A percentile compares a stretch with the other conserved stretches of the same genome.
phyloP scores from a whole-genome alignment of 441 rosid genomes.

The Arabidopsis lyrata region DNA sequence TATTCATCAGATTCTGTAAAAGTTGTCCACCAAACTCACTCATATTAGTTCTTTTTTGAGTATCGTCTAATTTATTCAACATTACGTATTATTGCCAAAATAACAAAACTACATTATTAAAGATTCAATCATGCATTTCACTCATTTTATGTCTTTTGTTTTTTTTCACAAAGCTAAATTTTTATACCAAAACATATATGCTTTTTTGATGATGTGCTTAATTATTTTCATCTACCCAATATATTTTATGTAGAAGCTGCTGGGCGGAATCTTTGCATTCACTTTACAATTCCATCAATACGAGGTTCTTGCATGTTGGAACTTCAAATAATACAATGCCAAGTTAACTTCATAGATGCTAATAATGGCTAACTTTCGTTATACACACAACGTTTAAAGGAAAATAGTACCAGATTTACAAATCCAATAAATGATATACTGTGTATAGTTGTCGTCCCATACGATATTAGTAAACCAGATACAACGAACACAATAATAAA shows the following conservation, averaged over 20 bases:
- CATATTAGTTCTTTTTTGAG: background rate
- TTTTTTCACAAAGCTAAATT: background rate
- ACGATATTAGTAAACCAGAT: background rate
- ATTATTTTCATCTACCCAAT: background rate
- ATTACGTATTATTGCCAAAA: background rate
- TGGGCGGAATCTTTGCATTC: slow-evolving; percentile 4
- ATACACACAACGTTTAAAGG: background rate
- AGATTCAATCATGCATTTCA: slow-evolving; percentile 44
- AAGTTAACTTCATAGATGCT: background rate
- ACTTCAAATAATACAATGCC: background rate
- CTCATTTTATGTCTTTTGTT: slow-evolving; percentile 35
- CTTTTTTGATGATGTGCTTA: background rate
- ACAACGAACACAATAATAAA: background rate
- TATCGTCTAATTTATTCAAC: background rate
- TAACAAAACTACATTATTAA: slow-evolving; percentile 27
- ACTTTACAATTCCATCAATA: background rate
- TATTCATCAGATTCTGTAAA: slow-evolving; percentile 22
- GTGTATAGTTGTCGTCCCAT: background rate
- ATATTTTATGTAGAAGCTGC: background rate
- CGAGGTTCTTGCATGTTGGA: slow-evolving; percentile 29
- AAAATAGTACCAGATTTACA: background rate
- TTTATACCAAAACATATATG: background rate
- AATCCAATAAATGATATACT: background rate
- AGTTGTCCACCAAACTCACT: slow-evolving; percentile 37
- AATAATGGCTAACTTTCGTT: background rate